Conservation (phyloP, 2,329 filamentous ascomycete species). For the Colletotrichum shisoi region DNA sequence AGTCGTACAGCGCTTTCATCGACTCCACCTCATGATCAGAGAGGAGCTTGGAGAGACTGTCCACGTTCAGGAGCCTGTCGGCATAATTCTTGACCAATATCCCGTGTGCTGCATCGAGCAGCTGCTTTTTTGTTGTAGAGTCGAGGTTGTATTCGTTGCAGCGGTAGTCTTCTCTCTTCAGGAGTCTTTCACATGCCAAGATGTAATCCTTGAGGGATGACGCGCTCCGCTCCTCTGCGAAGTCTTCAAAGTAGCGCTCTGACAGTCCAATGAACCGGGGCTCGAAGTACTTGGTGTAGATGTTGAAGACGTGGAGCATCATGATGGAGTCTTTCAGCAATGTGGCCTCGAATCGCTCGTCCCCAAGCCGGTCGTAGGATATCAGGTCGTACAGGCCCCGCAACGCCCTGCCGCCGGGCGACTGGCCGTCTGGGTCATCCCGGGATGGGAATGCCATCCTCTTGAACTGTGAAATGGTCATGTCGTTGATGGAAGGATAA, state of each 20-base stretch:
- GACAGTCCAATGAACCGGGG: conserved; percentile 74
- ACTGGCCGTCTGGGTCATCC: conserved; percentile 34
- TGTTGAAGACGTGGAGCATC: conserved; percentile 84
- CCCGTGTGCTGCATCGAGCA: conserved; percentile 76
- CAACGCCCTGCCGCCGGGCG: conserved; percentile 52
- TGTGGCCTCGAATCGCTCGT: conserved; percentile 64
- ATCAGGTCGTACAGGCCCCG: conserved; percentile 79
- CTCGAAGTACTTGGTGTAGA: conserved; percentile 84
- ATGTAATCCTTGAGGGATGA: conserved; percentile 79
- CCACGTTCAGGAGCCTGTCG: conserved; percentile 69
- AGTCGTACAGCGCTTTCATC: conserved; percentile 77
- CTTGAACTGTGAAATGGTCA: conserved; percentile 79
- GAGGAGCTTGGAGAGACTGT: conserved; percentile 76
- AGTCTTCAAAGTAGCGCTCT: conserved; percentile 71
- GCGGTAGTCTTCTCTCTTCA: conserved; percentile 75
- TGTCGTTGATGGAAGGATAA: conserved; percentile 77
- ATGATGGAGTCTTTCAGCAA: conserved; percentile 79
- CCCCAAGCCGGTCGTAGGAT: conserved; percentile 70
- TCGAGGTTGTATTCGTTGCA: conserved; percentile 86
- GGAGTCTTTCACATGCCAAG: conserved; percentile 70
- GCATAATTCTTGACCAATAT: conserved; percentile 75
- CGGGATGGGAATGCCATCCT: conserved; percentile 58
- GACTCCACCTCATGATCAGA: conserved; percentile 73
- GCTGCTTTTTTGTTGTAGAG: conserved; percentile 78
- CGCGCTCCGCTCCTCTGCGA: conserved; percentile 71